phyloP scores from a whole-genome alignment of 768 basidiomycete species.

The Agrocybe chaxingu region DNA sequence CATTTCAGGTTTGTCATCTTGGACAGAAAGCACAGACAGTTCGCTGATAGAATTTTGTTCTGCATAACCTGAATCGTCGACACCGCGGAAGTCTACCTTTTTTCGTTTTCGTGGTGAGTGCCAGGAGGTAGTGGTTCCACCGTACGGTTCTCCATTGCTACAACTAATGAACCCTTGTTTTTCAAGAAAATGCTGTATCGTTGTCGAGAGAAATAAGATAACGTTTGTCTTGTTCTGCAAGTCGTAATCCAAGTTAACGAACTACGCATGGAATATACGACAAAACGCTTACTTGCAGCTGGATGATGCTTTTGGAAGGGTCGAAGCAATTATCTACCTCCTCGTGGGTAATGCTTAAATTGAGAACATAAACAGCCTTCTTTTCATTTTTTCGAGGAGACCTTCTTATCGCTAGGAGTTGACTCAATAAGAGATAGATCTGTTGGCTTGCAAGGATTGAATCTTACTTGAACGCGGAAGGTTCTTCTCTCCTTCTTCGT shows the following conservation, averaged over 20 bases:
- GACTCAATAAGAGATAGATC: constrained; percentile 11
- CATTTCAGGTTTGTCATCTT: constrained; percentile 11
- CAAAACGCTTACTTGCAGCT: constrained; percentile 54
- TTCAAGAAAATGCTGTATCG: constrained; percentile 59
- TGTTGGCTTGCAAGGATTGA: background rate
- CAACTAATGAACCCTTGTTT: constrained; percentile 54
- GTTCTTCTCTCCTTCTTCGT: constrained; percentile 56
- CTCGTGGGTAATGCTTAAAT: constrained; percentile 61
- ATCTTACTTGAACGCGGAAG: constrained; percentile 41
- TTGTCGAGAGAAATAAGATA: constrained; percentile 50
- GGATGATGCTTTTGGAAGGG: constrained; percentile 68
- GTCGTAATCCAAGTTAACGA: constrained; percentile 2
- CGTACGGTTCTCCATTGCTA: constrained; percentile 13
- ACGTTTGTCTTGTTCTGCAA: constrained; percentile 59
- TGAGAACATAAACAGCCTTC: constrained; percentile 80
- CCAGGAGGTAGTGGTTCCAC: constrained; percentile 16
- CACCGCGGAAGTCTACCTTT: constrained; percentile 26
- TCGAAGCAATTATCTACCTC: constrained; percentile 78
- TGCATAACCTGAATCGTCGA: constrained; percentile 33
- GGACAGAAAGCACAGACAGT: constrained; percentile 13
- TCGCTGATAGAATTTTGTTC: constrained; percentile 22
- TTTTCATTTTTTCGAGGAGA: constrained; percentile 80
- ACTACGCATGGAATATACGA: constrained; percentile 7
- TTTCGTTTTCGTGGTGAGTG: constrained; percentile 51
- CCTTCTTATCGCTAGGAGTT: constrained; percentile 48